phyloP scores from a whole-genome alignment of 2,329 filamentous ascomycete genomes.

The Colletotrichum lindemuthianum region DNA sequence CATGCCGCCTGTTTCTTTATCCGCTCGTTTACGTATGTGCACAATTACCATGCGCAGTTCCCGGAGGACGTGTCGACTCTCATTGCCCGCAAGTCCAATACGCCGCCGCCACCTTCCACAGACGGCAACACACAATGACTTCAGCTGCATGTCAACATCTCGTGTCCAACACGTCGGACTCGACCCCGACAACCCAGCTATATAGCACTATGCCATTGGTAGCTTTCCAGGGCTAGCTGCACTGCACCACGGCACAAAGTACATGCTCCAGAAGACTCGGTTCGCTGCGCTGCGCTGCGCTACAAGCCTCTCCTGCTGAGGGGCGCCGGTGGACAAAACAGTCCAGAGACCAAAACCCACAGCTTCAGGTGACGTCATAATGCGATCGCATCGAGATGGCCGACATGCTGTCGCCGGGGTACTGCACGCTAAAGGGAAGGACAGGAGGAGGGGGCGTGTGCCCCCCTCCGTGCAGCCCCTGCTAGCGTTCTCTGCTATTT shows the following conservation, averaged over 20 bases:
- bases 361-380: slow-evolving; percentile 25
- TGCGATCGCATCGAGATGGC: slow-evolving; percentile 33
- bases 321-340: not conserved
- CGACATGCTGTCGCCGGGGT: slow-evolving; percentile 21
- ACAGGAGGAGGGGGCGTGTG: slow-evolving; percentile 15
- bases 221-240: too few relatives aligned
- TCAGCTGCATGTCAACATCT: too few relatives aligned
- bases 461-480: slow-evolving; percentile 9
- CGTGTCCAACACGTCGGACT: too few relatives aligned
- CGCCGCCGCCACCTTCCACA: too few relatives aligned
- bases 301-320: slow-evolving; percentile 3
- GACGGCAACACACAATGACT: too few relatives aligned
- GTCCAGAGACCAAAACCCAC: slow-evolving; percentile 10
- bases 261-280: too few relatives aligned
- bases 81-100: too few relatives aligned
- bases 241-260: too few relatives aligned
- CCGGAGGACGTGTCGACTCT: not conserved
- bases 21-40: slow-evolving; percentile 3
- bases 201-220: too few relatives aligned
- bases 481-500: not conserved
- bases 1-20: not conserved
- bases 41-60: not conserved
- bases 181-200: too few relatives aligned
- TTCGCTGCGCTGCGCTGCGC: not conserved
- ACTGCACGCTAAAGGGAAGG: not conserved